Evolutionary conservation across 306 rosid species (phyloP).

Genomic region (Argentina anserina): DNA sequence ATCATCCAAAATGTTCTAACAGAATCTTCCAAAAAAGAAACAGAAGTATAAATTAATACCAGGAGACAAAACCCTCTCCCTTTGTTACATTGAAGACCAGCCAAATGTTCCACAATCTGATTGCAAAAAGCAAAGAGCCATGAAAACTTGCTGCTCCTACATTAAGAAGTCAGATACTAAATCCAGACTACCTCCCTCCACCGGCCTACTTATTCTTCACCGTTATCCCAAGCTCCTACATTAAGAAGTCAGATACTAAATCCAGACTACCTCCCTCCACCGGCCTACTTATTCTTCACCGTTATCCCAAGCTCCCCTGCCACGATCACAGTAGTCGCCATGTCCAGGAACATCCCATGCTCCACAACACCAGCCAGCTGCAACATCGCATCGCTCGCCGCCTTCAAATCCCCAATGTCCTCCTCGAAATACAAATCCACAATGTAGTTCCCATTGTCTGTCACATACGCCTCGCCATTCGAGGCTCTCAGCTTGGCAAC

Average conservation of each 20-base stretch:
- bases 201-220: constrained; percentile 51
- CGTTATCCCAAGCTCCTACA: constrained; percentile 51
- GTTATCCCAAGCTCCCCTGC: constrained; percentile 79
- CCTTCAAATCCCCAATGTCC: constrained; percentile 75
- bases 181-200: constrained; percentile 15
- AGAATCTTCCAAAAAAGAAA: constrained; percentile 27
- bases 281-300: constrained; percentile 50
- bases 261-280: constrained; percentile 14
- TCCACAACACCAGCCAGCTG: constrained; percentile 79
- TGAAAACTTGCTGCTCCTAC: constrained; percentile 20
- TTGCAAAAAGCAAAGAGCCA: constrained; percentile 17
- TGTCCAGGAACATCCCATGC: constrained; percentile 83
- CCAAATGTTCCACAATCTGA: constrained; percentile 1
- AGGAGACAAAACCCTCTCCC: constrained; percentile 8
- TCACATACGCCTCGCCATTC: constrained; percentile 50
- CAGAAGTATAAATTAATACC: constrained; percentile 12
- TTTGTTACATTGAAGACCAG: constrained; percentile 19
- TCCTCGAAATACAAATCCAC: constrained; percentile 64
- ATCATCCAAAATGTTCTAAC: constrained; percentile 19
- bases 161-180: constrained; percentile 33
- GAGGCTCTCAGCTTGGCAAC: constrained; percentile 57
- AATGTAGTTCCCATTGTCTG: constrained; percentile 70
- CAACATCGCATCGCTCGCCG: constrained; percentile 67
- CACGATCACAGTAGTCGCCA: constrained; percentile 85
- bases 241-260: constrained; percentile 32